Base-by-base conservation (phyloP, 2,329 filamentous ascomycete species). In the Diaporthe helianthi region DNA sequence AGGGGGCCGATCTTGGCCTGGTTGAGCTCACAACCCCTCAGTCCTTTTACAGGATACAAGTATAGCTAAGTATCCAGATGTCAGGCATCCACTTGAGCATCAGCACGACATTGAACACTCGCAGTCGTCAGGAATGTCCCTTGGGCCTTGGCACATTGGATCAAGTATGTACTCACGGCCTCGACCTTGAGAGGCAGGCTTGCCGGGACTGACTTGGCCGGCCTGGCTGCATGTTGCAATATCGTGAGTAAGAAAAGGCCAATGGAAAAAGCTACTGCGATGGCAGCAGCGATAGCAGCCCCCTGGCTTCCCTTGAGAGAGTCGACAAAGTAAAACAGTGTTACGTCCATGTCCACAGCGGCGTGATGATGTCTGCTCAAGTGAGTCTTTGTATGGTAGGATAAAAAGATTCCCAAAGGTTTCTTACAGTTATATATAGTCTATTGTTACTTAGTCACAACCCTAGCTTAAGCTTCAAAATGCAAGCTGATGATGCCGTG, bases 171-270 rank as follows among this genome's bases (percentile, higher is more conserved):
- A 63, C 58, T n/a, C 36, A 63, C 58, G 31, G 58, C 44, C 36
- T 63, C 58, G 10, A 63, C n/a, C 58, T 63, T 63, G 7, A 63
- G 58, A 63, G 58, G 58, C 29, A 63, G n/a, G 29, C 44, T 63
- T 12, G 58, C n/a, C 44, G 44, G n/a, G n/a, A 63, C 44, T 19
- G 58, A 49, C 29, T 36, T 47, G n/a, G 22, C n/a, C 15, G 58
- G 44, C 15, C 22, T 63, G 29, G 41, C 17, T 49, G 8, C 58
- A 49, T 49, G 26, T 49, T 63, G 58, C n/a, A 63, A 24, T 1
- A 63, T 29, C 13, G 58, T 63, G 29, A 63, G 44, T 19, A 63
- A 24, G 44, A 63, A 7, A 8, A 63, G 58, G 29, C 58, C 58
- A 19, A 49, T 29, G 12, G 44, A 63, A 2, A 63, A 29, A 36